Percentiles rank a stretch among this genome's conserved stretches.
Evolutionary conservation across 441 rosid species (phyloP).

Genomic region (Erysimum cheiri): DNA sequence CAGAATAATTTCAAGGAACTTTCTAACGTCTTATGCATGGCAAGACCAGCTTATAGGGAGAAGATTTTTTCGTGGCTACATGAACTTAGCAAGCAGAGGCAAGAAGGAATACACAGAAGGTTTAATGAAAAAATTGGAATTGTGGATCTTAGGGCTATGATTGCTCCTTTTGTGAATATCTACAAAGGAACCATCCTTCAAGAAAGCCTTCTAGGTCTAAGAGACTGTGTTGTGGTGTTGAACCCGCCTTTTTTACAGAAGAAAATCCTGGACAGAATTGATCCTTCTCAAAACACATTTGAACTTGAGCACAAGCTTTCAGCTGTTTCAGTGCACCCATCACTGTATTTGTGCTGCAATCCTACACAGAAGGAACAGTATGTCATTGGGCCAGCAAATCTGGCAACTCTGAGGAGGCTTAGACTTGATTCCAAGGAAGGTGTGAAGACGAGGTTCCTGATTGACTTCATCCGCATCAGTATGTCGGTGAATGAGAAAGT

Average conservation of each 20-base stretch:
- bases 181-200: slow-evolving; percentile 65
- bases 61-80: slow-evolving; percentile 21
- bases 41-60: slow-evolving; percentile 55
- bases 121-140: slow-evolving; percentile 47
- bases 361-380: slow-evolving; percentile 33
- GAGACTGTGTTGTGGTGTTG: slow-evolving; percentile 64
- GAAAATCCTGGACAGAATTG: slow-evolving; percentile 51
- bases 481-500: slow-evolving; percentile 59
- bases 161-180: slow-evolving; percentile 73
- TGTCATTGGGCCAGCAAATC: slow-evolving; percentile 17
- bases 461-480: slow-evolving; percentile 59
- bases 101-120: slow-evolving; percentile 47
- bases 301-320: slow-evolving; percentile 46
- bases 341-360: slow-evolving; percentile 38
- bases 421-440: slow-evolving; percentile 55
- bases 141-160: slow-evolving; percentile 40
- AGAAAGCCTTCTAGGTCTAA: slow-evolving; percentile 72
- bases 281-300: slow-evolving; percentile 37
- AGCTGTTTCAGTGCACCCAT: slow-evolving; percentile 64
- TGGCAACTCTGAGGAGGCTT: slow-evolving; percentile 33
- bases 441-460: slow-evolving; percentile 63
- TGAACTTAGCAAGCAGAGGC: slow-evolving; percentile 38
- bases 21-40: slow-evolving; percentile 59
- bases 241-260: slow-evolving; percentile 55
- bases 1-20: slow-evolving; percentile 84